Evolutionary conservation across 2,329 filamentous ascomycete species (phyloP), one percentile per base, ranked within the genome.

Genomic region (Paecilomyces dactylethromorphus): DNA sequence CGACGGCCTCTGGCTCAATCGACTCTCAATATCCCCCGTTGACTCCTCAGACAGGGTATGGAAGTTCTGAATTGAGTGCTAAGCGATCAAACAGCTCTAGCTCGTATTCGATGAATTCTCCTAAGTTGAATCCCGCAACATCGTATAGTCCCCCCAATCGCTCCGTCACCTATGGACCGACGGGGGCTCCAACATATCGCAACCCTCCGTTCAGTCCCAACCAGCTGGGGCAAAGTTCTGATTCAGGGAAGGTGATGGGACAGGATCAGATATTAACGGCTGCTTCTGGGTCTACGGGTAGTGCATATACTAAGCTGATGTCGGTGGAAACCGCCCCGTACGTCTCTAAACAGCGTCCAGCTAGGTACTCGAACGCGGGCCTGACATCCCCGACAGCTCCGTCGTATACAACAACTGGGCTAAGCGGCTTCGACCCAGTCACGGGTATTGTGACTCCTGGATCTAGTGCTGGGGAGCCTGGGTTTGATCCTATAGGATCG

Each of bases 401-500:
- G 10, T 63, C 71, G 1, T 67, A 65, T 58, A 63, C 65, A 50
- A 62, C 67, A 13, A 67, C 63, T 55, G 66, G 64, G 21, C 57
- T 76, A 24, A 60, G 59, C 35, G 58, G 63, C 1, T 57, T 71
- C 45, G 63, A 65, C 52, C 56, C 70, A 35, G 64, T 67, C 29
- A 57, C 68, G 6, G 66, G 64, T 2, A 61, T 69, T 59, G 63
- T 72, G 60, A 60, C 63, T 15, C 55, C 69, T 22, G 63, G 62
- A 57, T 58, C 69, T 31, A n/a, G 13, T 2, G 39, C 39, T 18
- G 59, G 65, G 26, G 65, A 68, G 56, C 59, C 69, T 22, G 65
- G 68, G 31, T 69, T 76, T 13, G 77, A 78, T 53, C 66, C 73
- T 18, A 69, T 73, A 56, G 67, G 69, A 12, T 66, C 69, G 4